These are phyloP conservation scores for Epichloe sibirici DNA, from an alignment of 2,329 filamentous ascomycete genomes.

Conservation along the genomic window DNA sequence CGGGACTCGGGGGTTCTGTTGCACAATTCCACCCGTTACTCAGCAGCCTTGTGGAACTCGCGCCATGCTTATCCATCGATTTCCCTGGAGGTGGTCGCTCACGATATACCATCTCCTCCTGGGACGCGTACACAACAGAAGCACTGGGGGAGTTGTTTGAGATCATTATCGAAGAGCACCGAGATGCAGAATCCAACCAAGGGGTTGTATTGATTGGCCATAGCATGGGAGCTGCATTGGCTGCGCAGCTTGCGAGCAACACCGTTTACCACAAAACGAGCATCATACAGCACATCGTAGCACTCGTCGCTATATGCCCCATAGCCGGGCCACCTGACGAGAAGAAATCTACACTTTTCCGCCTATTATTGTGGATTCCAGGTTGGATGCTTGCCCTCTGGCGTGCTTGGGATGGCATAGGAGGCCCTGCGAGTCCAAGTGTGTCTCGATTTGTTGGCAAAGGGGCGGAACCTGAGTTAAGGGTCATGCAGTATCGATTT, in stretches of 20 bases:
- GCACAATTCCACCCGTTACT: conserved; percentile 78
- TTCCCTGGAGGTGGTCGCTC: conserved; percentile 83
- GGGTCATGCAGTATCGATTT: conserved; percentile 56
- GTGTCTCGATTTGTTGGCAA: conserved; percentile 65
- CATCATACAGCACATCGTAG: conserved; percentile 55
- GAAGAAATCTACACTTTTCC: conserved; percentile 29
- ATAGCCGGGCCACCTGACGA: conserved; percentile 50
- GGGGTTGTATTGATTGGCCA: conserved; percentile 74
- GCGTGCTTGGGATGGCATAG: conserved; percentile 65
- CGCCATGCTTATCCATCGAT: conserved; percentile 73
- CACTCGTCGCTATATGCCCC: conserved; percentile 73
- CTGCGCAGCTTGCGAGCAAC: conserved; percentile 51
- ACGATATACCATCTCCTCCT: conserved; percentile 54
- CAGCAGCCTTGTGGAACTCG: conserved; percentile 68
- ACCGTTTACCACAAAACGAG: conserved; percentile 30
- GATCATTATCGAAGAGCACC: conserved; percentile 60
- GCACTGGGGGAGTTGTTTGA: conserved; percentile 65
- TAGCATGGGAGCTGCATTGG: conserved; percentile 77
- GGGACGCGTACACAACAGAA: conserved; percentile 69
- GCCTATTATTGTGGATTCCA: conserved; percentile 55
- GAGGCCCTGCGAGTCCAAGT: conserved; percentile 65
- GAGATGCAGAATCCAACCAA: conserved; percentile 52
- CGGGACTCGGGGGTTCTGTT: conserved; percentile 84
- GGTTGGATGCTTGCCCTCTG: conserved; percentile 62
- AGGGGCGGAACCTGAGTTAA: conserved; percentile 52